Evolutionary conservation across 192 early-diverging fungal genomes (phyloP), one percentile per base, ranked within the genome.

Genomic region (Radiomyces spectabilis): DNA sequence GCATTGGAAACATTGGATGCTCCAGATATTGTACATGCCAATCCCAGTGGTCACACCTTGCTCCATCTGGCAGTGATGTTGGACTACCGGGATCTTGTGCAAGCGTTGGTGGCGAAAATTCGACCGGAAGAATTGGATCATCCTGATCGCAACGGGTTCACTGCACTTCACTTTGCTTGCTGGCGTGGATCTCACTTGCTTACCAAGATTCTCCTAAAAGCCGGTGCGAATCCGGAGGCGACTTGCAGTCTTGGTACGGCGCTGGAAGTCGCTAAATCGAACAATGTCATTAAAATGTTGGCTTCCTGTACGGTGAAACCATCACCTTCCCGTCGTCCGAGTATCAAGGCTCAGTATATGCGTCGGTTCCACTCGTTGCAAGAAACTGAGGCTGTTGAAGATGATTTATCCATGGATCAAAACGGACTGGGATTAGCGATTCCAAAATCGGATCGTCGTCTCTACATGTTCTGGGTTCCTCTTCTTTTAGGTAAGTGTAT

Each of bases 121-220:
- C 26, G 30, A 7, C 37, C 5, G 2, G 50, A 59, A 21, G 21
- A 81, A n/a, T 9, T 51, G 4, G 75, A 86, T 41, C 61, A 59
- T 3, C 41, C 59, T 13, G 87, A 89, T 53, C 69, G 74, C 57
- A 85, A 80, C 55, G 82, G 77, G 0, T 81, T 82, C 71, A 89
- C 75, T 8, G 79, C 87, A 5, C 55, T 89, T 42, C 85, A 89
- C 58, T 83, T 85, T 76, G 80, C 82, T 0, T 71, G 75, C 33
- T 79, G 78, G 71, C 68, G 67, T 30, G 75, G 77, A 1, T 63
- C 71, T 4, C 37, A 45, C 1, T 68, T 66, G 2, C 70, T 85
- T 29, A 77, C 79, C 2, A 69, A 69, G 54, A 30, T 78, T 43
- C 67, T 89, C 25, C 52, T 86, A 1, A 66, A 59, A 15, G 51